Base-by-base conservation (phyloP, 306 rosid species). In the Luffa aegyptiaca region DNA sequence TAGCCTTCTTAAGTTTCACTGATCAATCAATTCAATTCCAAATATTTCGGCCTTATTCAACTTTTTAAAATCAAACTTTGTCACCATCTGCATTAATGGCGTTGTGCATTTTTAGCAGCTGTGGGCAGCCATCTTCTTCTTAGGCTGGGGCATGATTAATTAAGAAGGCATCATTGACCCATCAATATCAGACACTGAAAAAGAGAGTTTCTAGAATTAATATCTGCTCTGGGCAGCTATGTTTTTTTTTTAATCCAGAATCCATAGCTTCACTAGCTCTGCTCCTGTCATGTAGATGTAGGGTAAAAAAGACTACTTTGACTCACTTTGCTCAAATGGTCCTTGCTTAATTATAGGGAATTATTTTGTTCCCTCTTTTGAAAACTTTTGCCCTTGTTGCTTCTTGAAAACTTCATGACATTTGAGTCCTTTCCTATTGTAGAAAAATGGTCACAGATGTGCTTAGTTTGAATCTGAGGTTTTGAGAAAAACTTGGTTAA, bases 181-280 rank as follows among this genome's bases (percentile, higher is more conserved):
- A 82, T 84, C 88, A 83, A 84, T 87, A 84, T 87, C 82, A 84
- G 77, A 78, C 91, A 86, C 88, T 85, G 88, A 89, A 92, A 84
- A 84, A 77, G 87, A 84, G 82, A 87, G 87, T 81, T 72, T 81
- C 31, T 81, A 80, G 87, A 74, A 51, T 10, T 10, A 2, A 16
- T 63, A 5, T 36, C 4, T 13, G n/a, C 42, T 63, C 10, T 63
- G 20, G 39, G 66, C 66, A 61, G 33, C 48, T 41, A 42, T 69
- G 53, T 20, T 20, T 20, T 68, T 66, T 10, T 17, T 41, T 26
- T 0, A 26, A 26, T 26, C 48, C 37, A n/a, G n/a, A 42, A 69
- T 69, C 75, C 36, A 42, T 69, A 14, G 16, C 58, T 72, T 74
- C 26, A 49, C 8, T 31, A 13, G 59, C 18, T 49, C 44, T 73